These are phyloP conservation scores for Rubia balearica DNA, from an alignment of 305 asterid species.

Conservation along the genomic window DNA sequence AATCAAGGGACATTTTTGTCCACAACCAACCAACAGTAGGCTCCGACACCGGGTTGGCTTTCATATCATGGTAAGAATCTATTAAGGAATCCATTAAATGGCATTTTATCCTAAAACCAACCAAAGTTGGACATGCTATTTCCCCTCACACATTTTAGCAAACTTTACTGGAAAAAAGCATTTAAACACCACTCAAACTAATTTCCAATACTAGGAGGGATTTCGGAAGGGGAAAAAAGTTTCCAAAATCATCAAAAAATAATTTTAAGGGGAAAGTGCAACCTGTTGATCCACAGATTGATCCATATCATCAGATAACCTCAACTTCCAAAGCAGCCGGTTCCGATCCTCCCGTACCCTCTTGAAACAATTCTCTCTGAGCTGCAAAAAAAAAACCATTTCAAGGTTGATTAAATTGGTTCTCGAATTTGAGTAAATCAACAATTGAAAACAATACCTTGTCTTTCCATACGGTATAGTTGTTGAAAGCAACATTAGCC, in stretches of 20 bases:
- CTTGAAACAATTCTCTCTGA: conserved; percentile 78
- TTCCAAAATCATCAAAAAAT: background rate
- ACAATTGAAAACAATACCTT: conserved; percentile 36
- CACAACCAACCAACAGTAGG: background rate
- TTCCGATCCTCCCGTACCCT: conserved; percentile 71
- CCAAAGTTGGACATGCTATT: background rate
- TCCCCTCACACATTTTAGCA: too few species aligned
- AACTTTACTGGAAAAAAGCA: background rate
- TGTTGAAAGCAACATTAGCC: conserved; percentile 40
- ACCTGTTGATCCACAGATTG: conserved; percentile 41
- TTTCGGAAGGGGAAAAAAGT: background rate
- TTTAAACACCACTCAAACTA: background rate
- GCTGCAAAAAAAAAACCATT: conserved; percentile 35
- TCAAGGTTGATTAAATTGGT: background rate
- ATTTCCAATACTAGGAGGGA: background rate
- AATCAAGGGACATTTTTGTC: background rate
- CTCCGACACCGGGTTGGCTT: too few species aligned
- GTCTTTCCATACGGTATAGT: conserved; percentile 59
- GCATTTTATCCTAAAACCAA: background rate
- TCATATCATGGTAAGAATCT: background rate
- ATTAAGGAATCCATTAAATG: background rate
- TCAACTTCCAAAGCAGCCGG: conserved; percentile 77
- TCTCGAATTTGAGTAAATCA: background rate
- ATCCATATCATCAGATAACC: conserved; percentile 37
- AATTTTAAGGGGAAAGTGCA: background rate